Evolutionary conservation across 441 rosid genomes (phyloP), one percentile per base, ranked within the genome.

Genomic region (Pelargonium fulgidum): DNA sequence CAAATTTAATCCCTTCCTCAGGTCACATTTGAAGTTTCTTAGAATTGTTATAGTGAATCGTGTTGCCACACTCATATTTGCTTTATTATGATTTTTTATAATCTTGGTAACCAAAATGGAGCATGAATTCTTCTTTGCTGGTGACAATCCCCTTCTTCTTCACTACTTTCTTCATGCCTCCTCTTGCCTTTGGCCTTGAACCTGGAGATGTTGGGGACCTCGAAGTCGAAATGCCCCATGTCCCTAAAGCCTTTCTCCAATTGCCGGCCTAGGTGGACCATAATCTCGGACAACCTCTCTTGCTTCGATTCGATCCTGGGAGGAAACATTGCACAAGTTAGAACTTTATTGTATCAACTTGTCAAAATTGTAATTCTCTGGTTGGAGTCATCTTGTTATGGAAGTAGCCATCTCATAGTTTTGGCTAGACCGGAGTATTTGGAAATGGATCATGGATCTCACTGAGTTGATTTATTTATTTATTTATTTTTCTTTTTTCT

Each of bases 401-500:
- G 14, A 9, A 13, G 52, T 47, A 47, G 52, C n/a, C 52, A 47
- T 47, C 52, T 47, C 52, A 9, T 47, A 4, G 52, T 47, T 11
- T 17, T 56, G 62, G 62, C 11, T 16, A 56, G 62, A 16, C 22
- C 9, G 62, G 22, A 59, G 29, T 59, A 59, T 59, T 19, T 16
- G 63, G 6, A 33, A 33, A 4, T 33, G 63, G 63, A 2, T 59
- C n/a, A 56, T 56, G n/a, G 14, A 59, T 17, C 22, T 20, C 33
- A 59, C n/a, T 19, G n/a, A 20, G 22, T 20, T 39, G 61, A 59
- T 36, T 65, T 33, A 22, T 22, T 22, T 22, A 22, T 22, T 22
- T 22, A 22, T 22, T 22, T 22, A 22, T 22, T 22, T 4, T 54
- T 54, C 48, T 59, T 76, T 77, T 65, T 4, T 54, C 54, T 56